A percentile compares a stretch with the other conserved stretches of the same genome.
Evolutionary conservation across 352 stramenopile genomes (phyloP).

Genomic region (Phytopythium ostracodes): DNA sequence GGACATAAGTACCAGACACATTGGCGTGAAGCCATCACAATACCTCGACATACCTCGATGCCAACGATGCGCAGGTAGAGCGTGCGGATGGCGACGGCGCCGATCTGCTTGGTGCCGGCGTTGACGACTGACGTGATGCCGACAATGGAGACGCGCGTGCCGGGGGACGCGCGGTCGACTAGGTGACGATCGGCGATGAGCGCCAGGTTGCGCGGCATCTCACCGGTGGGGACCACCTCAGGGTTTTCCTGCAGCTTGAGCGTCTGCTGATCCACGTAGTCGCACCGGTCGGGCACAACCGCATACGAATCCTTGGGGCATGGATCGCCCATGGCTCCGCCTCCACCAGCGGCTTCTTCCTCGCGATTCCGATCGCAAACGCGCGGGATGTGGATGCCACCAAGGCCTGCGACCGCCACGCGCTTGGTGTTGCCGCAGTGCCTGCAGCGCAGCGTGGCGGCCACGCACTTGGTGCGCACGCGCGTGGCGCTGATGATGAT

Average conservation of each 20-base stretch:
- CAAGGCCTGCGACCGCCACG: slow-evolving; percentile 54
- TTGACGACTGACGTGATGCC: slow-evolving; percentile 96
- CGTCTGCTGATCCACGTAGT: slow-evolving; percentile 98
- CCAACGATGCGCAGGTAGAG: slow-evolving; percentile 96
- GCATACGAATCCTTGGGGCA: slow-evolving; percentile 92
- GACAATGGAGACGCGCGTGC: slow-evolving; percentile 95
- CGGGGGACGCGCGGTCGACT: slow-evolving; percentile 93
- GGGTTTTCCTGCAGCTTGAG: slow-evolving; percentile 96
- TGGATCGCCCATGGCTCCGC: slow-evolving; percentile 26
- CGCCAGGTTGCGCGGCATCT: slow-evolving; percentile 97
- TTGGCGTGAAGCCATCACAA: too few species aligned
- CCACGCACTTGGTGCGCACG: slow-evolving; percentile 91
- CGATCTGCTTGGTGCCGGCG: slow-evolving; percentile 60
- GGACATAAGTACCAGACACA: neutral
- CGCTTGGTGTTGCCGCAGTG: slow-evolving; percentile 76
- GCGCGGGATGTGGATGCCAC: slow-evolving; percentile 78
- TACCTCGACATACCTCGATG: slow-evolving; percentile 63
- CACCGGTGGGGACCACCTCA: slow-evolving; percentile 96
- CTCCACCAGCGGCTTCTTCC: slow-evolving; percentile 15
- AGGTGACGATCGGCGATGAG: slow-evolving; percentile 94
- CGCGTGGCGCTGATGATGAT: slow-evolving; percentile 96
- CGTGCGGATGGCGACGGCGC: slow-evolving; percentile 86
- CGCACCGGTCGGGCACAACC: slow-evolving; percentile 92
- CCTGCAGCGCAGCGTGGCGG: slow-evolving; percentile 90
- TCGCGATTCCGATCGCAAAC: slow-evolving; percentile 76